Percentiles rank a stretch among this genome's conserved stretches.
phyloP scores from a whole-genome alignment of 2,329 filamentous ascomycete species.

The Xylaria sp. region DNA sequence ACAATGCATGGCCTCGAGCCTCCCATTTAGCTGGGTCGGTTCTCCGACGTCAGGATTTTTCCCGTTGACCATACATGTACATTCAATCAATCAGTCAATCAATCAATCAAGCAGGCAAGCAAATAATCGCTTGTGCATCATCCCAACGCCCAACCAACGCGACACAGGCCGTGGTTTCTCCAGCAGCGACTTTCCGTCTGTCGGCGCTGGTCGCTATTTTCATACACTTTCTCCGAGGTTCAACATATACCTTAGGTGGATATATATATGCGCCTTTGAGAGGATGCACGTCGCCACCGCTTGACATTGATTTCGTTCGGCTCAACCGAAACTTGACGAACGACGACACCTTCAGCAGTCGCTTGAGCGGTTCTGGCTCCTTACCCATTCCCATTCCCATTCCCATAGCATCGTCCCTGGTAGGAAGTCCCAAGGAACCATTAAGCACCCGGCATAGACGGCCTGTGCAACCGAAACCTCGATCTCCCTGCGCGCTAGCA shows the following conservation, averaged over 20 bases:
- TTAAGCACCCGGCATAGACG: conserved; percentile 1
- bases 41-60: conserved; percentile 31
- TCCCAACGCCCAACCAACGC: conserved; percentile 10
- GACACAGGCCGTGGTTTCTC: background rate
- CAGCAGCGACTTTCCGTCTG: conserved; percentile 1
- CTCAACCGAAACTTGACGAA: background rate
- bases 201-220: conserved; percentile 21
- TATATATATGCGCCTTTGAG: background rate
- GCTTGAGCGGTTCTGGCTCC: background rate
- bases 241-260: background rate
- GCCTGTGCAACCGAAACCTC: background rate
- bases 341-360: background rate
- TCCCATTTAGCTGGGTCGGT: conserved; percentile 20
- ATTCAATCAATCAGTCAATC: too few species aligned
- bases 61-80: background rate
- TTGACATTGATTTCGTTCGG: background rate
- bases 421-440: background rate
- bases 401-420: background rate
- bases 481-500: background rate
- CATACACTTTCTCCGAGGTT: background rate
- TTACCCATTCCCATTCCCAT: background rate
- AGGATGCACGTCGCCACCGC: background rate
- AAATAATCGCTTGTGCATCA: background rate
- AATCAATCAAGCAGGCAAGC: too few species aligned
- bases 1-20: conserved; percentile 16